Evolutionary conservation across 805 yeast species (phyloP), one percentile per base, ranked within the genome.

Genomic region (Vanderwaltozyma polyspora): DNA sequence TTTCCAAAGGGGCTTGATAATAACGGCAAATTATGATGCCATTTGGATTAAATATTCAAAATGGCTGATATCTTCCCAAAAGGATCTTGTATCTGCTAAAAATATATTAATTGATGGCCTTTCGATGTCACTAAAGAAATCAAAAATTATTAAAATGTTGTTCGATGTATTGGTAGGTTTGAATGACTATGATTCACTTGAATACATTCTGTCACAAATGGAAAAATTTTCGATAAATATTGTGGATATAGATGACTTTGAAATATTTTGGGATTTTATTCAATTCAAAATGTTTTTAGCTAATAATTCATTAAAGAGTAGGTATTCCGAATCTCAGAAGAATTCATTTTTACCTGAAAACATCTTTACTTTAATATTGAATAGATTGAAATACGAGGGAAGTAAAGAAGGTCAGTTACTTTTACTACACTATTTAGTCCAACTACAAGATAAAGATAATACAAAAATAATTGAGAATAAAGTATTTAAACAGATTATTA

Each of bases 1-100:
- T 29, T 58, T 56, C 26, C 62, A 58, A 39, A 45, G 63, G 35
- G 56, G 59, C 3, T 30, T 58, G 17, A 11, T 46, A 6, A 48
- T 57, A 7, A 34, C 57, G 12, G 56, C 57, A 1, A 55, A 50
- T 29, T 51, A 50, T 27, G 60, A 56, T 17, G 19, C 33, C 7
- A 36, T 58, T 5, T 58, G 62, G 62, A 18, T 55, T 3, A 43
- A 49, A 33, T 58, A 52, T 31, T 45, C 57, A 3, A 33, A 41
- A n/a, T 58, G 61, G 60, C 32, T 54, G 13, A 40, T 51, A 11
- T 45, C 43, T 5, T 23, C 31, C 24, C 35, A 39, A 19, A 43
- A 42, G 4, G 55, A 54, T 34, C 40, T 39, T 17, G 5, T 42
- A 2, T 39, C 45, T 7, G 55, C 59, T 0, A 50, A 51, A 34